These are phyloP conservation scores for Tillandsia leiboldiana DNA, from an alignment of 176 grass and related monocot species.

Conservation along the genomic window DNA sequence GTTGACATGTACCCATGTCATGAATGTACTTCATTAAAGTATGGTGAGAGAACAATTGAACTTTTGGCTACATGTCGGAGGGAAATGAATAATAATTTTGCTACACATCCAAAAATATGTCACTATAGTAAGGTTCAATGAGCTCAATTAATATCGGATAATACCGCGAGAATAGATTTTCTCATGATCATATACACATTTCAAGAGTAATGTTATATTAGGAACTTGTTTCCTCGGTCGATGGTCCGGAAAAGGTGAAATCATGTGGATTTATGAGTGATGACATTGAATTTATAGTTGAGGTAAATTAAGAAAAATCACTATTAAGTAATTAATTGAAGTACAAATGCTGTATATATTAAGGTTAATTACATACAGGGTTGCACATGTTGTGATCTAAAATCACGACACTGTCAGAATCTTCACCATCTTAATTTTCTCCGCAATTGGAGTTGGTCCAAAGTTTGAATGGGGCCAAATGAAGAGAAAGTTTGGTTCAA, in stretches of 20 bases:
- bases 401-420: neutral
- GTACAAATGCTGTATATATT: neutral
- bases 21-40: neutral
- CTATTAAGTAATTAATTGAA: neutral
- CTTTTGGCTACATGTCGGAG: conserved; percentile 19
- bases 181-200: too few relatives aligned
- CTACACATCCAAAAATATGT: neutral
- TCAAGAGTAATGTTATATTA: too few relatives aligned
- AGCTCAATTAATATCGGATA: too few relatives aligned
- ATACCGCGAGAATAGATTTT: too few relatives aligned
- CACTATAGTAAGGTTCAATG: neutral
- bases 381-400: neutral
- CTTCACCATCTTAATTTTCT: conserved; percentile 3
- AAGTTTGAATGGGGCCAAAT: neutral
- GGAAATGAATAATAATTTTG: neutral
- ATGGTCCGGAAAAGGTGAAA: neutral
- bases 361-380: neutral
- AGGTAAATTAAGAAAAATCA: neutral
- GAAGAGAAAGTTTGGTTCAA: neutral
- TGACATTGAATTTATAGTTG: neutral
- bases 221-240: too few relatives aligned
- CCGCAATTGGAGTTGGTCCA: neutral
- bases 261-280: neutral
- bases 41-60: neutral
- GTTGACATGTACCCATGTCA: neutral